Percentiles rank a stretch among this genome's conserved stretches.
These are phyloP conservation scores for Acacia crassicarpa DNA, from an alignment of 306 rosid species.

Conservation along the genomic window DNA sequence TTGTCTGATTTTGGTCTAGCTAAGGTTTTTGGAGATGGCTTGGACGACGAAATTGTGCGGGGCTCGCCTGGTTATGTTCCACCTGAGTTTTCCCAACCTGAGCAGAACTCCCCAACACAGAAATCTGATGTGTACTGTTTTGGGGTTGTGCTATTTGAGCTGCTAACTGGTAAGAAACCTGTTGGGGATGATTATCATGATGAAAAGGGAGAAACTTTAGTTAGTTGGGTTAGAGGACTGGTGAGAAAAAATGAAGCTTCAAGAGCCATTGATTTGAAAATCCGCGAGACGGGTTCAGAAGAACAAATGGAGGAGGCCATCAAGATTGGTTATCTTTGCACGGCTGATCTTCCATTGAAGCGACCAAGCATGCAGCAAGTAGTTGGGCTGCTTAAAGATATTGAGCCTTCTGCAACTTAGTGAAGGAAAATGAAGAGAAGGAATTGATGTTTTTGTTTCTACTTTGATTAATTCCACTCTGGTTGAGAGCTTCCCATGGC, in stretches of 20 bases:
- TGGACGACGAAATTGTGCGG: conserved; percentile 74
- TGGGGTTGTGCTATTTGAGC: conserved; percentile 89
- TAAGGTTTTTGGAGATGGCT: conserved; percentile 77
- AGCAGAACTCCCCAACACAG: conserved; percentile 64
- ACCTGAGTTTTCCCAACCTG: conserved; percentile 73
- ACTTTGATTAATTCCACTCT: conserved; percentile 7
- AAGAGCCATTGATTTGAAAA: conserved; percentile 75
- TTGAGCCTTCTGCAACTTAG: conserved; percentile 57
- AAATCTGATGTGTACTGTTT: conserved; percentile 96
- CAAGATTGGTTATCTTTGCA: conserved; percentile 93
- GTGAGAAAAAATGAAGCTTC: conserved; percentile 72
- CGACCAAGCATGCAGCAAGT: conserved; percentile 98
- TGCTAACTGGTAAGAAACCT: conserved; percentile 85
- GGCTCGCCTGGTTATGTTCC: conserved; percentile 86
- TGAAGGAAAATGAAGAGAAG: conserved; percentile 33
- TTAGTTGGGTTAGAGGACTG: conserved; percentile 83
- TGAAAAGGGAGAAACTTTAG: conserved; percentile 71
- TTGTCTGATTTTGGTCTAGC: conserved; percentile 95
- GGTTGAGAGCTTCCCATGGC: conserved; percentile 32
- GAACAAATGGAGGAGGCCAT: conserved; percentile 92
- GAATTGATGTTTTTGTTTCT: conserved; percentile 22
- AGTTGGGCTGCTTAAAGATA: conserved; percentile 97
- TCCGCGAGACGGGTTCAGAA: conserved; percentile 66
- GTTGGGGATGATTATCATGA: conserved; percentile 80
- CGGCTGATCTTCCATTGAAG: conserved; percentile 85